Base-by-base conservation (phyloP, 176 grass and related monocot species). In the Microstegium vimineum region DNA sequence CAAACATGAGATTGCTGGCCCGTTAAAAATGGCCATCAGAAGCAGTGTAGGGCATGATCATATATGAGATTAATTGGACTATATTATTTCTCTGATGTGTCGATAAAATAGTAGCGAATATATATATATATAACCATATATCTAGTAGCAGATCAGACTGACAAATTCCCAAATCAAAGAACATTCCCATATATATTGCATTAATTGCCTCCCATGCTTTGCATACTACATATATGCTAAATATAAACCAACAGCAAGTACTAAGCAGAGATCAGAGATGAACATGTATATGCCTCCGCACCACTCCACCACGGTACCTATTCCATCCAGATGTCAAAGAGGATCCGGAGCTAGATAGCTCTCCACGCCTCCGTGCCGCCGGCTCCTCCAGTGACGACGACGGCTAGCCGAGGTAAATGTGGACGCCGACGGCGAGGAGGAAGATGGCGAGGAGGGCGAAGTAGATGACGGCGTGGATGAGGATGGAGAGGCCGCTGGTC, bases 391-490 rank as follows among this genome's bases (percentile, higher is more conserved):
- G 17, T 27, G 51, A 9, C 51, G 51, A 22, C 14, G 17, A 1
- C 31, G n/a, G n/a, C 5, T 82, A 94, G 0, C 92, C 94, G 82
- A 90, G 62, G 82, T 66, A 89, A 10, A 97, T 62, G 73, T 94
- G 94, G 59, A 97, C 92, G 52, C 81, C 81, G 68, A 97, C 20
- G 73, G 92, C 92, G 81, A 97, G 76, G 75, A 97, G 54, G 62
- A 97, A 76, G 88, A 97, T 94, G 90, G 92, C 90, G 79, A 90
- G 77, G 81, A 94, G 69, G n/a, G 81, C 74, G 85, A 94, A 97
- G 89, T 87, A 97, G 84, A 97, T 89, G 87, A 90, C 23, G 72
- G 94, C 25, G 81, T 97, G 94, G 82, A 97, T 60, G 84, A 97
- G 83, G 30, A 97, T 94, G 61, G 94, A 91, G 65, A 90, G 52